These are phyloP conservation scores for Trichoderma sp. DNA, from an alignment of 2,329 filamentous ascomycete genomes.

Conservation along the genomic window DNA sequence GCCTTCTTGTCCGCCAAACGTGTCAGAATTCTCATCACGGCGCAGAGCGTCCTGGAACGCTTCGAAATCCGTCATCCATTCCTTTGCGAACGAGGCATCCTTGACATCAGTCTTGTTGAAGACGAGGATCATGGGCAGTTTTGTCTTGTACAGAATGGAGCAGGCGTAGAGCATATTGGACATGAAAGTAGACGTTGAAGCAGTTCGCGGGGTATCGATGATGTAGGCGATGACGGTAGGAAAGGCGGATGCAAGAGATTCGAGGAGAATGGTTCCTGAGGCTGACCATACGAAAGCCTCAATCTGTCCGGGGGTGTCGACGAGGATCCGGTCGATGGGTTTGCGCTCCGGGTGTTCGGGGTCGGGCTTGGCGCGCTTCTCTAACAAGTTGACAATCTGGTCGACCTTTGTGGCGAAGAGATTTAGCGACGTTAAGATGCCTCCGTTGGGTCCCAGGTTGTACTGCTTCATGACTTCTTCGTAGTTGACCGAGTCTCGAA, in stretches of 20 bases:
- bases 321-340: constrained; percentile 79
- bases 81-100: constrained; percentile 86
- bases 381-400: constrained; percentile 84
- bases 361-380: constrained; percentile 78
- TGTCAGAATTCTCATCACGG: constrained; percentile 77
- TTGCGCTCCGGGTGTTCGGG: constrained; percentile 62
- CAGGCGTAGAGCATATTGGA: constrained; percentile 99
- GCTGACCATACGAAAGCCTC: constrained; percentile 99
- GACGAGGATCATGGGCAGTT: constrained; percentile 96
- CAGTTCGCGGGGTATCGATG: constrained; percentile 92
- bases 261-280: constrained; percentile 89
- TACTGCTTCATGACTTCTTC: constrained; percentile 99
- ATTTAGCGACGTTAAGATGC: constrained; percentile 93
- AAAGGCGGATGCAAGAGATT: constrained; percentile 89
- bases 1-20: constrained; percentile 73
- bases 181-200: constrained; percentile 97
- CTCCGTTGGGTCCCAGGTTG: constrained; percentile 94
- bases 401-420: constrained; percentile 98
- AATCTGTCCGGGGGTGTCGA: constrained; percentile 97
- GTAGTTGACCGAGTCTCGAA: constrained; percentile 98
- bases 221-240: constrained; percentile 97
- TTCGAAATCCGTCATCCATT: constrained; percentile 99
- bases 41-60: constrained; percentile 86
- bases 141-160: constrained; percentile 98
- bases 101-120: constrained; percentile 99